Evolutionary conservation across 2,329 filamentous ascomycete species (phyloP), one percentile per base, ranked within the genome.

Genomic region (Xylaria sp.): DNA sequence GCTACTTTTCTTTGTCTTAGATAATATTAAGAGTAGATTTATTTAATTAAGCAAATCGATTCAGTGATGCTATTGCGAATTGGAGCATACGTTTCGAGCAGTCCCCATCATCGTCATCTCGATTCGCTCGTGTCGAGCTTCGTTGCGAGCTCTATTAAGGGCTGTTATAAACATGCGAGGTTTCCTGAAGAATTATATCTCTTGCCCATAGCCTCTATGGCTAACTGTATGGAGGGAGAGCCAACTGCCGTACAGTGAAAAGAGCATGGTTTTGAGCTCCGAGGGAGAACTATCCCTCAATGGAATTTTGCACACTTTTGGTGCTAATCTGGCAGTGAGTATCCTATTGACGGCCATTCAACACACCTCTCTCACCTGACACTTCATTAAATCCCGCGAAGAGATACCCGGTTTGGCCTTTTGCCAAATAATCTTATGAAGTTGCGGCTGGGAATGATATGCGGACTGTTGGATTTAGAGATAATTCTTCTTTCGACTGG

Each of bases 401-500:
- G 70, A 76, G 46, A 46, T 75, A 23, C 69, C 74, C 18, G 65
- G 60, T 28, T 77, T 73, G 48, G 68, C 73, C 15, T 64, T 72
- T 66, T 60, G 71, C 32, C 65, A 77, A 58, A 39, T 72, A 28
- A 76, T 75, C 55, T 44, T 77, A 37, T 76, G 44, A 73, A 39
- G 44, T 44, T 23, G 13, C 28, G 25, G 52, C n/a, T 50, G 63
- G 44, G 39, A 23, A 46, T 10, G 13, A 54, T 20, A 25, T 34
- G 7, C 23, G 18, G 28, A 23, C 23, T 34, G 13, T n/a, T 12
- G 28, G 18, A 32, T 46, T 89, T 82, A 98, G 64, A 98, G 86
- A 78, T 97, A 97, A 78, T 97, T 94, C 89, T 98, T 98, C 89
- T 98, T 98, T 82, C 90, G 90, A 76, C 92, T 91, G 15, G 95